Evolutionary conservation across 2,329 filamentous ascomycete genomes (phyloP).

Genomic region (Phialophora expanda): DNA sequence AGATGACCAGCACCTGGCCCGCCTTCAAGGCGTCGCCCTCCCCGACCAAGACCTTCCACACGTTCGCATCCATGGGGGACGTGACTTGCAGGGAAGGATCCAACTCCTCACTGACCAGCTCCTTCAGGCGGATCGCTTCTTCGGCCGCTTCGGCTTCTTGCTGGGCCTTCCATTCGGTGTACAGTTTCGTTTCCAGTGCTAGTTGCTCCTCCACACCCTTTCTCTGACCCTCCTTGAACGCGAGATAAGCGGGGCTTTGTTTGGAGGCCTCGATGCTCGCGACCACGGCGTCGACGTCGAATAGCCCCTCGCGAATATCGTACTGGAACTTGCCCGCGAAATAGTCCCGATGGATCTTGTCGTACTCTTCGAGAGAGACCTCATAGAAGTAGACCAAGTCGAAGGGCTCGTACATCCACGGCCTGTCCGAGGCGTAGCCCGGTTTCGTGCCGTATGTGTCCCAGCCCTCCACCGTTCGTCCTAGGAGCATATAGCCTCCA

Average conservation of each 20-base stretch:
- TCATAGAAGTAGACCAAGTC: slow-evolving; percentile 61
- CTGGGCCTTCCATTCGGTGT: neutral
- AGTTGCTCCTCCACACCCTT: neutral
- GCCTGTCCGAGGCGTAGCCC: slow-evolving; percentile 52
- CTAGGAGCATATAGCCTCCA: slow-evolving; percentile 59
- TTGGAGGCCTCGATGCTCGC: neutral
- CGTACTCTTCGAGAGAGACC: slow-evolving; percentile 56
- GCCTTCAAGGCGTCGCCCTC: slow-evolving; percentile 49
- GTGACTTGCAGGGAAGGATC: slow-evolving; percentile 40
- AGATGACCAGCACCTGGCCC: slow-evolving; percentile 43
- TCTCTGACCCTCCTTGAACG: neutral
- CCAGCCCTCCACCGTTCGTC: slow-evolving; percentile 51
- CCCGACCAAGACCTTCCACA: slow-evolving; percentile 58
- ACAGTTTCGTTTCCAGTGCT: neutral
- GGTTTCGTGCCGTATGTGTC: slow-evolving; percentile 59
- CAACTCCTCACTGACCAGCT: neutral
- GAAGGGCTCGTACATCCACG: slow-evolving; percentile 63
- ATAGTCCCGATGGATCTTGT: slow-evolving; percentile 54
- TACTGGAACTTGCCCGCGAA: slow-evolving; percentile 58
- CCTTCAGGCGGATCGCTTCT: neutral
- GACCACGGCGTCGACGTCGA: slow-evolving; percentile 47
- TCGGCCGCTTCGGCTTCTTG: slow-evolving; percentile 47
- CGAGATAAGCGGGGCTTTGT: neutral
- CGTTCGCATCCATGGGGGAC: slow-evolving; percentile 55
- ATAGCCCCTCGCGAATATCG: slow-evolving; percentile 54